Evolutionary conservation across 2,329 filamentous ascomycete species (phyloP), one percentile per base, ranked within the genome.

Genomic region (Helminthosporium solani): DNA sequence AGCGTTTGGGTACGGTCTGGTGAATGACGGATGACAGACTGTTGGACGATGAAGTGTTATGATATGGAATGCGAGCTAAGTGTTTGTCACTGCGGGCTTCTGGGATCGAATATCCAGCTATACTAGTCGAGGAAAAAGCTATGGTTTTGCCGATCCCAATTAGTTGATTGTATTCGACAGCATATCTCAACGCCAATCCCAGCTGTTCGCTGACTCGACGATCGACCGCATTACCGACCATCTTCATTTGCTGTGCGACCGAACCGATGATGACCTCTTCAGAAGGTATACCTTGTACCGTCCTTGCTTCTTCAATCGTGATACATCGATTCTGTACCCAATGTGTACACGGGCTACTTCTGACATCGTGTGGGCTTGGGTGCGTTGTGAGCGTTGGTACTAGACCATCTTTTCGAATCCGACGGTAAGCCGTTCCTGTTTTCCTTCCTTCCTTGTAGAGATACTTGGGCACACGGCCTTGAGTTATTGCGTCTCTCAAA

Each of bases 201-300:
- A 90, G 64, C 0, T 82, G 81, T 15, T 90, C 67, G 0, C 87
- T 81, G 1, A 88, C 79, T 19, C 82, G 79, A 7, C 87, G 74
- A 2, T 87, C 81, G 0, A 95, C 88, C 21, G 84, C 88, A 64
- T 95, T 95, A 0, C 89, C 89, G 0, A 91, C 75, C 16, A 88
- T 81, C 44, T 77, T 79, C 71, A 80, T 84, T 60, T 88, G 84
- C 1, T 83, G 71, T 0, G 30, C 8, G 0, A 77, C 64, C 0
- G 43, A 58, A 0, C 88, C 88, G 1, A 91, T 66, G 0, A 95
- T 64, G 9, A 25, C 23, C 0, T 91, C 78, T 46, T 92, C 88
- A 5, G 83, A 53, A 44, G 92, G 86, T 33, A 87, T 83, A 0
- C 86, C 85, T 63, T 94, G 88, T 0, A 83, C 85, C 1, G 86